phyloP scores from a whole-genome alignment of 164 flowering plant species.

The Chimonanthus salicifolius region DNA sequence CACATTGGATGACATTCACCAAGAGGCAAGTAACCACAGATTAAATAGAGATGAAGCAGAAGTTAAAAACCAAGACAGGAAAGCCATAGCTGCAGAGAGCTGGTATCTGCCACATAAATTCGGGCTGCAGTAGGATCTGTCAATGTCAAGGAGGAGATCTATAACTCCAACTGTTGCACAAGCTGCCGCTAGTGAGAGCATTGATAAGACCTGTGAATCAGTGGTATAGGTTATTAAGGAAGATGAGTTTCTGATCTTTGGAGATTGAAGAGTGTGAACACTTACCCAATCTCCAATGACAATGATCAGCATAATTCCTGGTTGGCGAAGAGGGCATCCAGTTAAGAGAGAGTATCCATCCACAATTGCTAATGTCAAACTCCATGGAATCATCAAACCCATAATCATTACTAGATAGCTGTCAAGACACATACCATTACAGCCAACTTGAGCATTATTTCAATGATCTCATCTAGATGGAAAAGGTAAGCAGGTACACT shows the following conservation, averaged over 20 bases:
- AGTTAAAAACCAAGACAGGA: conserved; percentile 67
- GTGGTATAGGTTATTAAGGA: background rate
- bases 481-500: too few species aligned
- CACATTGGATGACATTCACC: conserved; percentile 17
- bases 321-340: conserved; percentile 48
- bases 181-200: conserved; percentile 67
- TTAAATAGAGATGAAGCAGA: conserved; percentile 53
- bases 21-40: conserved; percentile 61
- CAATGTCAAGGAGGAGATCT: conserved; percentile 38
- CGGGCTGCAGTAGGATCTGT: conserved; percentile 31
- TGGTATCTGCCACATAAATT: conserved; percentile 59
- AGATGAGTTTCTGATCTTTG: background rate
- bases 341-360: conserved; percentile 54
- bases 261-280: background rate
- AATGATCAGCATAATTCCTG: conserved; percentile 44
- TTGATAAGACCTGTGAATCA: conserved; percentile 41
- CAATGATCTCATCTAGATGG: too few species aligned
- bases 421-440: conserved; percentile 8
- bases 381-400: conserved; percentile 85
- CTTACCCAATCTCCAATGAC: conserved; percentile 71
- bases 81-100: conserved; percentile 69
- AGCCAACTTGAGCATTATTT: background rate
- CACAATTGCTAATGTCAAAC: conserved; percentile 61
- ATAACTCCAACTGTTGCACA: conserved; percentile 55
- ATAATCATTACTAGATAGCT: conserved; percentile 74